Evolutionary conservation across 1,284 basidiomycete species (phyloP).

Genomic region (Ustilago bromivora): DNA sequence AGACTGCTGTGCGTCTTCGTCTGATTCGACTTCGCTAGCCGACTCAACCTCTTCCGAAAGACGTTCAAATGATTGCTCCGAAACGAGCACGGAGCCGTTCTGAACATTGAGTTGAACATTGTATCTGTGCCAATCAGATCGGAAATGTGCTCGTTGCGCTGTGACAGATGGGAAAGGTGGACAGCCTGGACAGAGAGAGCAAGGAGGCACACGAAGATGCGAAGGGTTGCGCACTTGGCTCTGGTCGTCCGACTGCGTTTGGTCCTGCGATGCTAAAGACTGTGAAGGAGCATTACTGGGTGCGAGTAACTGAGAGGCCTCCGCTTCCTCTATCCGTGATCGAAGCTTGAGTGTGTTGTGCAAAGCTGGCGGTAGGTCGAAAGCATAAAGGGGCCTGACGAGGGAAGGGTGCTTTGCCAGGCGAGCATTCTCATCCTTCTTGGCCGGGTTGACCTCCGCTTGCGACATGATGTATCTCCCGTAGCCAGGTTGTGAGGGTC

Average conservation of each 20-base stretch:
- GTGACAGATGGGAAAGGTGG: conserved; percentile 80
- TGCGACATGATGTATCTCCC: conserved; percentile 22
- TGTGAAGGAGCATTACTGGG: conserved; percentile 6
- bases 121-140: conserved; percentile 97
- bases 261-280: conserved; percentile 10
- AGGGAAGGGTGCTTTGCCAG: conserved; percentile 35
- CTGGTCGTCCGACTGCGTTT: conserved; percentile 6
- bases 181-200: conserved; percentile 67
- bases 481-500: not conserved
- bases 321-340: conserved; percentile 32
- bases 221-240: conserved; percentile 21
- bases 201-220: conserved; percentile 46
- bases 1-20: conserved; percentile 26
- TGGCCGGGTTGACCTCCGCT: not conserved
- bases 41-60: conserved; percentile 53
- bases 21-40: conserved; percentile 44
- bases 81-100: conserved; percentile 28
- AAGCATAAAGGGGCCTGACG: conserved; percentile 56
- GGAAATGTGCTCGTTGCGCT: conserved; percentile 87
- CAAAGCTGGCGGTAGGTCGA: conserved; percentile 46
- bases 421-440: not conserved
- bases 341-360: conserved; percentile 42
- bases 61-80: conserved; percentile 44
- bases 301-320: conserved; percentile 31
- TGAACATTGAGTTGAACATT: conserved; percentile 79